Conservation (phyloP, 441 rosid genomes). For the Corymbia citriodora region DNA sequence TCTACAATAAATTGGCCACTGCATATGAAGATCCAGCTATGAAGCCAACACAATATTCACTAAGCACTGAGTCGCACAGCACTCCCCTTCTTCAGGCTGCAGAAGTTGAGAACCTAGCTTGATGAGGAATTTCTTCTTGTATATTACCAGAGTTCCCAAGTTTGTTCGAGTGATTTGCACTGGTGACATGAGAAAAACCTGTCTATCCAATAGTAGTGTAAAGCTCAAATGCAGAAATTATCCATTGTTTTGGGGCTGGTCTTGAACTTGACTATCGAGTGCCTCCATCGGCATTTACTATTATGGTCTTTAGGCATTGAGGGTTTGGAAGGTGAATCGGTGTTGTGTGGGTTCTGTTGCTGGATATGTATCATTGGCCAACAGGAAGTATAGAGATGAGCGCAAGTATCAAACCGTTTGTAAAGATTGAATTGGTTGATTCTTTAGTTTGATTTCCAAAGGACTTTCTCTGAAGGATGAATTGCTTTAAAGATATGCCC, state of each 20-base stretch:
- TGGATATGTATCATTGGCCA: neutral
- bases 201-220: neutral
- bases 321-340: neutral
- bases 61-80: slow-evolving; percentile 27
- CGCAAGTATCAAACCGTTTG: neutral
- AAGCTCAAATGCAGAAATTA: neutral
- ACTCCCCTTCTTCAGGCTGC: slow-evolving; percentile 40
- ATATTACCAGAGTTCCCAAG: neutral
- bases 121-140: neutral
- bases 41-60: slow-evolving; percentile 30
- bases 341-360: neutral
- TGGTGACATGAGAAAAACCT: neutral
- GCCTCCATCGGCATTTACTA: neutral
- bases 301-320: neutral
- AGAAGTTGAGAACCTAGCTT: slow-evolving; percentile 1
- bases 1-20: slow-evolving; percentile 43
- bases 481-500: neutral
- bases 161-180: neutral
- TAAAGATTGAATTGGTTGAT: neutral
- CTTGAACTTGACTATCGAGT: neutral
- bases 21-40: slow-evolving; percentile 78
- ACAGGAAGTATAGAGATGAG: neutral
- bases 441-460: neutral
- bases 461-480: neutral
- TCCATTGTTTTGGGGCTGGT: neutral